phyloP scores from a whole-genome alignment of 805 yeast genomes.

The Saturnispora hagleri region DNA sequence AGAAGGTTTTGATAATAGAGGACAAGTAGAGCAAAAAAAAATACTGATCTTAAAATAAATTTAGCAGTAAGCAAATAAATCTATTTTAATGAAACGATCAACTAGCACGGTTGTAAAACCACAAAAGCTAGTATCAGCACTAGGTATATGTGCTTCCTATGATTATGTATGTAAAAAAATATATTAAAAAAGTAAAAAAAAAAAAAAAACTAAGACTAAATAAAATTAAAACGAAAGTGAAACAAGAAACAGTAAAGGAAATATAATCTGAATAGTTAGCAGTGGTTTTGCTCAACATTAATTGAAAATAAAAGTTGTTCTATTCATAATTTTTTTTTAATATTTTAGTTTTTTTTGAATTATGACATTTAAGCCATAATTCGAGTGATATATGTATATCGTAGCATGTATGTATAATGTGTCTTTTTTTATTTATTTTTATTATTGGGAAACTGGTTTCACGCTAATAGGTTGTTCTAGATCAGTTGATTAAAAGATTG shows the following conservation, averaged over 20 bases:
- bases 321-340: neutral
- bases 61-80: neutral
- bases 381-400: neutral
- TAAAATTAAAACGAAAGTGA: neutral
- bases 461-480: neutral
- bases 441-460: neutral
- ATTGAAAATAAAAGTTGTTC: neutral
- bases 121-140: too few relatives aligned
- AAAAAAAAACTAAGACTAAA: neutral
- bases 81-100: neutral
- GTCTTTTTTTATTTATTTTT: neutral
- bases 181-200: neutral
- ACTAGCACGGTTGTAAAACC: neutral
- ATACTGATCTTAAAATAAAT: neutral
- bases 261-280: neutral
- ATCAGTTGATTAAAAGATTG: neutral
- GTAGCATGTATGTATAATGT: neutral
- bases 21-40: neutral
- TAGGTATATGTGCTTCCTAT: neutral
- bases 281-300: neutral
- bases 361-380: neutral
- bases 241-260: neutral
- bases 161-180: neutral
- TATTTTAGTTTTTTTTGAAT: neutral
- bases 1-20: neutral